Evolutionary conservation across 345 rosid species (phyloP).

Genomic region (Lumnitzera littorea): DNA sequence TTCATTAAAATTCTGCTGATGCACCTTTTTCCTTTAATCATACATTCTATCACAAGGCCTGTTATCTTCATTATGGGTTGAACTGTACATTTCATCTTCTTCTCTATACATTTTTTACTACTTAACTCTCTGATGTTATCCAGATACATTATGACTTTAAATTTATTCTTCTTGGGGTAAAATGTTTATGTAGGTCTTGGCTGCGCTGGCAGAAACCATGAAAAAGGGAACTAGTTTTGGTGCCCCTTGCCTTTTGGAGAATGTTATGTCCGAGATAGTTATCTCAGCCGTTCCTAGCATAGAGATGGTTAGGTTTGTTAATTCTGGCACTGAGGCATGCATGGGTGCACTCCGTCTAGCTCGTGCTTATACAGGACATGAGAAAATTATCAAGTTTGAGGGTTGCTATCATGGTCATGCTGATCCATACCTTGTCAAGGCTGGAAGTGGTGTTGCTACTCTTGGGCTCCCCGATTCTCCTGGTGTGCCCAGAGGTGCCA

Average conservation of each 20-base stretch:
- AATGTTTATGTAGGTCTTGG: conserved; percentile 50
- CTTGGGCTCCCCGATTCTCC: conserved; percentile 91
- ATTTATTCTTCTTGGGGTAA: conserved; percentile 3
- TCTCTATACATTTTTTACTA: background rate
- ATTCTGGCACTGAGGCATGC: conserved; percentile 93
- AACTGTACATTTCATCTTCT: too few relatives aligned
- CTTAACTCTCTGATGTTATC: background rate
- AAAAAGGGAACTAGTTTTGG: conserved; percentile 99
- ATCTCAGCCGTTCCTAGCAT: conserved; percentile 89
- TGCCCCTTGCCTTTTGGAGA: conserved; percentile 95
- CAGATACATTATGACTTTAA: background rate
- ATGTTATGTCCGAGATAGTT: conserved; percentile 81
- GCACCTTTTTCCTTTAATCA: too few relatives aligned
- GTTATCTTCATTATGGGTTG: too few relatives aligned
- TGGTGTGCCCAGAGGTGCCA: conserved; percentile 87
- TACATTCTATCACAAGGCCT: too few relatives aligned
- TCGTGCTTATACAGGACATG: conserved; percentile 72
- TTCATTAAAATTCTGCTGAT: too few relatives aligned
- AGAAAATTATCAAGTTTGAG: conserved; percentile 78
- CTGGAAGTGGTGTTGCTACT: conserved; percentile 97
- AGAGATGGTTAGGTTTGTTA: conserved; percentile 93
- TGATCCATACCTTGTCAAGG: conserved; percentile 87
- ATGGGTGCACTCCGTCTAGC: conserved; percentile 94
- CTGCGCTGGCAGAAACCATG: conserved; percentile 83
- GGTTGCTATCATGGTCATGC: conserved; percentile 99